phyloP scores from a whole-genome alignment of 768 basidiomycete genomes.

The Artomyces pyxidatus region DNA sequence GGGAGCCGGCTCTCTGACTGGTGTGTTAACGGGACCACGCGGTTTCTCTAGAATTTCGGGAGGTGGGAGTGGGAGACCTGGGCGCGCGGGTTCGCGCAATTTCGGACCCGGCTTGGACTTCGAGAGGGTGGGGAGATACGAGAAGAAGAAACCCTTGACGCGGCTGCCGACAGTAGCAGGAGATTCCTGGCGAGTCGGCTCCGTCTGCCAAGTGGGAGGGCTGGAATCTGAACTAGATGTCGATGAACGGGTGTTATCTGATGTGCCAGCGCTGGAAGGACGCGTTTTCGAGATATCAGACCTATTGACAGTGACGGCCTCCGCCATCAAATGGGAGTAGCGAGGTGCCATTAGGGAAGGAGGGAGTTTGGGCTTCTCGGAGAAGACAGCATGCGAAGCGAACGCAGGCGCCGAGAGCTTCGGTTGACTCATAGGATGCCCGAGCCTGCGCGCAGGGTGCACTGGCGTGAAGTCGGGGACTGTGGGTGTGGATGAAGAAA shows the following conservation, averaged over 20 bases:
- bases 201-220: neutral
- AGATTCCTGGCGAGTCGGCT: conserved; percentile 5
- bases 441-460: conserved; percentile 11
- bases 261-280: neutral
- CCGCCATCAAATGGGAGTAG: conserved; percentile 51
- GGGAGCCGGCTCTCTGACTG: conserved; percentile 40
- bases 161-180: conserved; percentile 37
- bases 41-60: conserved; percentile 39
- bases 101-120: conserved; percentile 25
- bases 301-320: conserved; percentile 34
- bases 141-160: conserved; percentile 50
- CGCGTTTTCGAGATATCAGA: conserved; percentile 1
- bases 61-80: conserved; percentile 49
- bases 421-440: conserved; percentile 12
- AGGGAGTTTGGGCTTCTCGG: conserved; percentile 23
- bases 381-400: conserved; percentile 20
- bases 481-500: conserved; percentile 24
- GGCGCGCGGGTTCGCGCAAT: conserved; percentile 20
- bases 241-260: neutral
- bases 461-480: conserved; percentile 51
- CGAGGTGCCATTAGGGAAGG: conserved; percentile 41
- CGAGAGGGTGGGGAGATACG: conserved; percentile 48
- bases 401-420: conserved; percentile 26
- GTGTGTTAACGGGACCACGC: conserved; percentile 53
- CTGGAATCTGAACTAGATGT: neutral